Percentiles rank a stretch among this genome's conserved stretches.
These are phyloP conservation scores for Boletus rufocinnamomeus DNA, from an alignment of 768 basidiomycete genomes.

Conservation along the genomic window DNA sequence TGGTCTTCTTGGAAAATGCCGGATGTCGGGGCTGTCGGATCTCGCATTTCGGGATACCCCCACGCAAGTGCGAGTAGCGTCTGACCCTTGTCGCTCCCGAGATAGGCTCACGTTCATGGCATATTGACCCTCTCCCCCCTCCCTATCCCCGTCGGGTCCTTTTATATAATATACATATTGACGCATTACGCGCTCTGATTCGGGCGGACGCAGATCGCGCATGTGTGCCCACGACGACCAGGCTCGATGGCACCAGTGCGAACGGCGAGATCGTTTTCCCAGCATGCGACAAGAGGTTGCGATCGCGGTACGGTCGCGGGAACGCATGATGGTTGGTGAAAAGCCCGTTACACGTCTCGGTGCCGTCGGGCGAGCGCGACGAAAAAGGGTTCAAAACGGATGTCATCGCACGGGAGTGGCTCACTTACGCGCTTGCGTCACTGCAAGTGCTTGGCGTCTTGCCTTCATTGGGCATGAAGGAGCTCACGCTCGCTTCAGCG, in stretches of 20 bases:
- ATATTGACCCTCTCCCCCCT: slow-evolving; percentile 7
- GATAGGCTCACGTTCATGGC: slow-evolving; percentile 20
- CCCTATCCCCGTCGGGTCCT: slow-evolving; percentile 21
- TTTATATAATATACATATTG: slow-evolving; percentile 16
- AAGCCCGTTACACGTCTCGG: slow-evolving; percentile 15
- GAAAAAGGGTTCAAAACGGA: background rate
- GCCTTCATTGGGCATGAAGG: background rate
- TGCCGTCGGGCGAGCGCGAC: background rate
- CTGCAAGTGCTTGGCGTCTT: slow-evolving; percentile 4
- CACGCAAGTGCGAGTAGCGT: background rate
- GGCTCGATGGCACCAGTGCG: slow-evolving; percentile 7
- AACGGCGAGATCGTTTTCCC: background rate
- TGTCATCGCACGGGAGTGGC: background rate
- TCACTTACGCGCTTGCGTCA: slow-evolving; percentile 11
- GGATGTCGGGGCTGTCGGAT: slow-evolving; percentile 9
- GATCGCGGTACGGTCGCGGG: slow-evolving; percentile 33
- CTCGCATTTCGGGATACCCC: slow-evolving; percentile 9
- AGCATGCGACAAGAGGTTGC: slow-evolving; percentile 11
- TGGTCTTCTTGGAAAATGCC: slow-evolving; percentile 20
- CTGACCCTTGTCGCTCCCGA: slow-evolving; percentile 30
- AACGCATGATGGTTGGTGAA: slow-evolving; percentile 16
- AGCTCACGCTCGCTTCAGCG: background rate
- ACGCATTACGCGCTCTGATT: slow-evolving; percentile 1
- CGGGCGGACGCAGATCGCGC: slow-evolving; percentile 9
- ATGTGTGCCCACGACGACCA: background rate